Evolutionary conservation across 208 protist species (phyloP), one percentile per base, ranked within the genome.

Genomic region (Acanthamoeba quina): DNA sequence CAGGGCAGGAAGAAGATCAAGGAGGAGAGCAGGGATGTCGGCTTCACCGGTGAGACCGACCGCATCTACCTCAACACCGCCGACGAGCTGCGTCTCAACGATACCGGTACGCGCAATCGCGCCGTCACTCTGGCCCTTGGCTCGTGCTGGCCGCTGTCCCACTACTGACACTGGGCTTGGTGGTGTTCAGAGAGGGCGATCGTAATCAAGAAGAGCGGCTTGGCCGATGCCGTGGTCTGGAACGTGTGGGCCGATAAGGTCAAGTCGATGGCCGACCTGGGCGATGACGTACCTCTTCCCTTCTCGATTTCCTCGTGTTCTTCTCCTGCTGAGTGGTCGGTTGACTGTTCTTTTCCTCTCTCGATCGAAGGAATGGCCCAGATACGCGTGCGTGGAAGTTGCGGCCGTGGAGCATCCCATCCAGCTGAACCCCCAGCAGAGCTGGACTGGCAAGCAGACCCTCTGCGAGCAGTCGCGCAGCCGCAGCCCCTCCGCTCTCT

Each of bases 161-260:
- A 4, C 11, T 11, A 13, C 11, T 29, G 66, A 74, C 29, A 34
- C 17, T 13, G 66, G 66, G 29, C 6, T 37, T 17, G 29, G 26
- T 74, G 10, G 19, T 11, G 26, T 15, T n/a, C 26, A 64, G 78
- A 92, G 37, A 17, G 47, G n/a, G 21, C 41, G n/a, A 56, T 93
- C 17, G 89, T 93, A 10, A 54, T 93, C 31, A 68, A 41, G 24
- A 93, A 93, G 89, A 58, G 34, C 66, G 66, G 66, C 26, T 37
- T 93, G 44, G 29, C 89, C n/a, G 89, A 93, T 37, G 89, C 89
- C 37, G 66, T 93, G 17, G 68, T 93, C 17, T 93, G 89, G 80
- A 94, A 94, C 58, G 52, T 54, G 17, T 94, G 90, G 90, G 90
- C 49, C 31, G 90, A 94, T 29, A 94, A 94, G 74, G 90, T 29